phyloP scores from a whole-genome alignment of 2,329 filamentous ascomycete species.

The Fusarium austroafricanum region DNA sequence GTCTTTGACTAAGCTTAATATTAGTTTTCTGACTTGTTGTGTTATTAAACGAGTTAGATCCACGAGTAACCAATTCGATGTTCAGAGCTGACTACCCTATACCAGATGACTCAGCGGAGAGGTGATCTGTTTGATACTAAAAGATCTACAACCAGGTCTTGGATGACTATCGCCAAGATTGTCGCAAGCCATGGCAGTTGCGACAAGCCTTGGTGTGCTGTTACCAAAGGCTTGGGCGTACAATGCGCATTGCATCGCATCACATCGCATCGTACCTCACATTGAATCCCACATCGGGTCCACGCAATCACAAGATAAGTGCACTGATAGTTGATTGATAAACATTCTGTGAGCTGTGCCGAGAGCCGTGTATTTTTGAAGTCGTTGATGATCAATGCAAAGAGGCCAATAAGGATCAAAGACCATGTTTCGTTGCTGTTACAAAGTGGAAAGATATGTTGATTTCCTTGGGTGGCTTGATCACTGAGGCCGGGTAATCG shows the following conservation, averaged over 20 bases:
- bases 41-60: not conserved
- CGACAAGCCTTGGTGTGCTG: not conserved
- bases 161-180: slow-evolving; percentile 9
- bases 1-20: not conserved
- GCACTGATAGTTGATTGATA: not conserved
- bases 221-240: not conserved
- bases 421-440: slow-evolving; percentile 24
- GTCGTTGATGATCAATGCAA: slow-evolving; percentile 2
- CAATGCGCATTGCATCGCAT: not conserved
- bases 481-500: slow-evolving; percentile 18
- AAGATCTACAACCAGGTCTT: slow-evolving; percentile 16
- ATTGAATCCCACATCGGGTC: not conserved
- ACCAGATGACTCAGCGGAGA: not conserved
- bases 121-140: not conserved
- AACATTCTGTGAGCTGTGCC: not conserved
- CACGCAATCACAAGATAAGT: not conserved
- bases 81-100: slow-evolving; percentile 5
- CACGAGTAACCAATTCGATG: not conserved
- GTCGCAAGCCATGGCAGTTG: slow-evolving; percentile 5
- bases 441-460: slow-evolving; percentile 18
- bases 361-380: slow-evolving; percentile 5
- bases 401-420: slow-evolving; percentile 3
- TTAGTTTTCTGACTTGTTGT: no score
- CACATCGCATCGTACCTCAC: not conserved
- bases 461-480: slow-evolving; percentile 15